These are phyloP conservation scores for Verbascum thapsus DNA, from an alignment of 257 asterid species.

Conservation along the genomic window DNA sequence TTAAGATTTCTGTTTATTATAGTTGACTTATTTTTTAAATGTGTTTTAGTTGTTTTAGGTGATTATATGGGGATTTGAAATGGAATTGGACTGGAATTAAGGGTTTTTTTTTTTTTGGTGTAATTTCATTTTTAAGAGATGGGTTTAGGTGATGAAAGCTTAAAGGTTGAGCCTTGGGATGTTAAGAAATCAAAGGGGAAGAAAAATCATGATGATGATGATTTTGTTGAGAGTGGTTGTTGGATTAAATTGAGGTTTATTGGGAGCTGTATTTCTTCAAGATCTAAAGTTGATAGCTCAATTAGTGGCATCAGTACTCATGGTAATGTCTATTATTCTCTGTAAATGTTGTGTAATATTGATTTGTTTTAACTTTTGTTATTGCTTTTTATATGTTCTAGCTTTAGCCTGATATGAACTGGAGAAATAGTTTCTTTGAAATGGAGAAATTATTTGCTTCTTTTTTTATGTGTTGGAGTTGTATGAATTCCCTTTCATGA, in stretches of 20 bases:
- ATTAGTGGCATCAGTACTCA: slow-evolving; percentile 51
- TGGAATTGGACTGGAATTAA: slow-evolving; percentile 24
- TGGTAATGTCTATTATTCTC: slow-evolving; percentile 42
- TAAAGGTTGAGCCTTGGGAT: slow-evolving; percentile 53
- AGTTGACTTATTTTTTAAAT: slow-evolving; percentile 30
- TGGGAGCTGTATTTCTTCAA: slow-evolving; percentile 60
- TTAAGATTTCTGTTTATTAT: slow-evolving; percentile 21
- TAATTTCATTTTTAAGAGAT: slow-evolving; percentile 34
- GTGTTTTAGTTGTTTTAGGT: slow-evolving; percentile 29
- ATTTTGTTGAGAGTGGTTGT: slow-evolving; percentile 45
- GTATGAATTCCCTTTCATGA: slow-evolving; percentile 20
- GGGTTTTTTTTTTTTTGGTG: slow-evolving; percentile 24
- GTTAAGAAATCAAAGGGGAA: slow-evolving; percentile 48
- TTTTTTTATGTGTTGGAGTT: slow-evolving; percentile 25
- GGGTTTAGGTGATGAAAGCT: slow-evolving; percentile 54
- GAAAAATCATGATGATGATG: slow-evolving; percentile 41
- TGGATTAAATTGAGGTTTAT: slow-evolving; percentile 56
- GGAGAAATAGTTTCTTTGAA: not conserved
- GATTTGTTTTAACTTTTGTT: slow-evolving; percentile 10
- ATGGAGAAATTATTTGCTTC: not conserved
- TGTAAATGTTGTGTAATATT: slow-evolving; percentile 4
- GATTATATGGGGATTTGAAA: slow-evolving; percentile 15
- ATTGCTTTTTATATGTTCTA: slow-evolving; percentile 5
- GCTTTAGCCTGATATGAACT: slow-evolving; percentile 12
- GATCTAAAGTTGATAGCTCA: slow-evolving; percentile 72